Evolutionary conservation across 2,329 filamentous ascomycete genomes (phyloP).

Genomic region (Bipolaris sorokiniana): DNA sequence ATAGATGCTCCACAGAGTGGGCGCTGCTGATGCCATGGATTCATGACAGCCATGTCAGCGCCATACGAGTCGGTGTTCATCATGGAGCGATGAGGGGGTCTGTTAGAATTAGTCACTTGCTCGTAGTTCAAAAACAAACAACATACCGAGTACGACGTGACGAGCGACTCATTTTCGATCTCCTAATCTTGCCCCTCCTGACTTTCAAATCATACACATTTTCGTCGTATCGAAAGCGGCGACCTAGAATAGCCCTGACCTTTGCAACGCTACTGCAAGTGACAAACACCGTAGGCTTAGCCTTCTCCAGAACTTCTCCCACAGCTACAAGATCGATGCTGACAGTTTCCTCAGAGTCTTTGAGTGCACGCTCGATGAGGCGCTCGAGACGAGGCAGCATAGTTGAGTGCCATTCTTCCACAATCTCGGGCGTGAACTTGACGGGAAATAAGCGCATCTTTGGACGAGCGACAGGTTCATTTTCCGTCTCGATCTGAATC

Average conservation of each 20-base stretch:
- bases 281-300: constrained; percentile 75
- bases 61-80: constrained; percentile 46
- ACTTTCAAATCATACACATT: constrained; percentile 72
- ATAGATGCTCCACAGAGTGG: constrained; percentile 90
- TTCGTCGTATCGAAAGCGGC: constrained; percentile 72
- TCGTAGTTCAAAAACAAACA: neutral
- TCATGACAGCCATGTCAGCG: constrained; percentile 58
- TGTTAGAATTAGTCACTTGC: neutral
- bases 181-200: constrained; percentile 70
- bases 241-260: constrained; percentile 73
- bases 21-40: constrained; percentile 77
- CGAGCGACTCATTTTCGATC: constrained; percentile 60
- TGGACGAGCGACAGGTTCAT: constrained; percentile 34
- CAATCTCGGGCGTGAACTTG: constrained; percentile 64
- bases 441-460: constrained; percentile 52
- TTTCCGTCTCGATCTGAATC: constrained; percentile 45
- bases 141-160: constrained; percentile 32
- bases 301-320: constrained; percentile 69
- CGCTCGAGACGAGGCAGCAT: constrained; percentile 76
- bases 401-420: constrained; percentile 74
- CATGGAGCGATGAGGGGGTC: constrained; percentile 50
- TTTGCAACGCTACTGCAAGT: constrained; percentile 77
- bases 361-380: constrained; percentile 72
- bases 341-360: constrained; percentile 75
- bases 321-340: constrained; percentile 79